phyloP scores from a whole-genome alignment of 768 basidiomycete species.

The Russula lepida region DNA sequence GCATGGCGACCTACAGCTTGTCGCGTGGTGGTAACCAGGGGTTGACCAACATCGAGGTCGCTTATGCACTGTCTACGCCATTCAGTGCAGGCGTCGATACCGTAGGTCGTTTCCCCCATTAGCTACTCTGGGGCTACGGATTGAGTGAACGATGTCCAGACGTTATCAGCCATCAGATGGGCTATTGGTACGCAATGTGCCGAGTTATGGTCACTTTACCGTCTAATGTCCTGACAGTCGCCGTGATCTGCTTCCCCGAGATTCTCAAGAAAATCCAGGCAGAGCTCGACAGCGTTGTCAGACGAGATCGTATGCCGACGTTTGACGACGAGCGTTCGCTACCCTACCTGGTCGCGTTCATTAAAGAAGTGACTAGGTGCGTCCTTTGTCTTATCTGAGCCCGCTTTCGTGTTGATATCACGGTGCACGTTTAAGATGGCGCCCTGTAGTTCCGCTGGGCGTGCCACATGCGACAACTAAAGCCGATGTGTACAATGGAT shows the following conservation, averaged over 20 bases:
- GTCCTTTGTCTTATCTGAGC: neutral
- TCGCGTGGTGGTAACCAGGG: neutral
- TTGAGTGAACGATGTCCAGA: neutral
- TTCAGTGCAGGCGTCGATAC: slow-evolving; percentile 17
- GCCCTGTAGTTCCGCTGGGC: slow-evolving; percentile 4
- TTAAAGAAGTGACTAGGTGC: slow-evolving; percentile 19
- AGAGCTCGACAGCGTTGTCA: slow-evolving; percentile 16
- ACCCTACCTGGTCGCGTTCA: slow-evolving; percentile 14
- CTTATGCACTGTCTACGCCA: slow-evolving; percentile 10
- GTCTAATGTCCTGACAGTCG: neutral
- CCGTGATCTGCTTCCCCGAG: slow-evolving; percentile 15
- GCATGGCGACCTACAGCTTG: slow-evolving; percentile 4
- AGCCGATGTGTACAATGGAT: slow-evolving; percentile 5
- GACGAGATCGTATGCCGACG: slow-evolving; percentile 17
- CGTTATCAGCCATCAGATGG: slow-evolving; percentile 1
- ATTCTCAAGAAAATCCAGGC: slow-evolving; percentile 14
- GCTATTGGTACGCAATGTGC: neutral
- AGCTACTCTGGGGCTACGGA: neutral
- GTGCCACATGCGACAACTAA: slow-evolving; percentile 8
- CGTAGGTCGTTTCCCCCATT: neutral
- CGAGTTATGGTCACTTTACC: neutral
- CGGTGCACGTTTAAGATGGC: neutral
- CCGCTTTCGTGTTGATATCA: neutral
- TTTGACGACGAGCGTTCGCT: slow-evolving; percentile 17
- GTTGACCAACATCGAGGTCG: slow-evolving; percentile 2